Evolutionary conservation across 1,139 yeast species (phyloP).

Genomic region (Petasospora rhodanensis): DNA sequence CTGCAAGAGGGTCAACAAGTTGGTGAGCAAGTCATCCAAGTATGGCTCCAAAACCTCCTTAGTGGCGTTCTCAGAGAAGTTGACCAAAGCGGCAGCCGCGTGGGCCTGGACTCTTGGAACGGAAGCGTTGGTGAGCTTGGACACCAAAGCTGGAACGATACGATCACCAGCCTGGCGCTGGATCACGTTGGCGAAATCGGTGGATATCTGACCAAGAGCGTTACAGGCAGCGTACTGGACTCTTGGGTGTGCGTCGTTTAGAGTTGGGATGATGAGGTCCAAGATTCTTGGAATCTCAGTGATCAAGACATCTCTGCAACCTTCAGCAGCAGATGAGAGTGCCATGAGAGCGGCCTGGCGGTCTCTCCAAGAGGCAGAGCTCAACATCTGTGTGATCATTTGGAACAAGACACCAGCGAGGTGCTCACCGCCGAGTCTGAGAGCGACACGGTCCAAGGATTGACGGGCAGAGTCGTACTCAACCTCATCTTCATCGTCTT

Average conservation of each 20-base stretch:
- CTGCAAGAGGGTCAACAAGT: conserved; percentile 69
- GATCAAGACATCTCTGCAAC: conserved; percentile 86
- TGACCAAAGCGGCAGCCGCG: conserved; percentile 97
- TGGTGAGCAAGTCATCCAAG: conserved; percentile 71
- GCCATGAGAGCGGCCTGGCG: conserved; percentile 98
- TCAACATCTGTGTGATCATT: conserved; percentile 77
- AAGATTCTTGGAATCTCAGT: conserved; percentile 76
- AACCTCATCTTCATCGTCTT: conserved; percentile 81
- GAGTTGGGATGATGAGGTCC: conserved; percentile 77
- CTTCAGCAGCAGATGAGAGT: conserved; percentile 93
- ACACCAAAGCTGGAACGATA: conserved; percentile 82
- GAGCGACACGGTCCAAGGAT: conserved; percentile 82
- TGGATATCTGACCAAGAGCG: conserved; percentile 96
- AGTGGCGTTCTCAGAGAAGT: conserved; percentile 88
- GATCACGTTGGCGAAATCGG: conserved; percentile 88
- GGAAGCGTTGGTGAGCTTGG: conserved; percentile 64
- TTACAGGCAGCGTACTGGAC: conserved; percentile 98
- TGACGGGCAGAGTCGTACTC: conserved; percentile 92
- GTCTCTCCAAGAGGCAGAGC: conserved; percentile 81
- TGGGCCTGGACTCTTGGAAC: conserved; percentile 95
- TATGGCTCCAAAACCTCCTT: conserved; percentile 87
- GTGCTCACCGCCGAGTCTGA: conserved; percentile 77
- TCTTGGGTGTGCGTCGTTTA: conserved; percentile 82
- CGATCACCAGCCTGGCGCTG: conserved; percentile 77
- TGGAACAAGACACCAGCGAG: conserved; percentile 84